Evolutionary conservation across 78 protist species (phyloP).

Genomic region (Dictyostelium intermedium): DNA sequence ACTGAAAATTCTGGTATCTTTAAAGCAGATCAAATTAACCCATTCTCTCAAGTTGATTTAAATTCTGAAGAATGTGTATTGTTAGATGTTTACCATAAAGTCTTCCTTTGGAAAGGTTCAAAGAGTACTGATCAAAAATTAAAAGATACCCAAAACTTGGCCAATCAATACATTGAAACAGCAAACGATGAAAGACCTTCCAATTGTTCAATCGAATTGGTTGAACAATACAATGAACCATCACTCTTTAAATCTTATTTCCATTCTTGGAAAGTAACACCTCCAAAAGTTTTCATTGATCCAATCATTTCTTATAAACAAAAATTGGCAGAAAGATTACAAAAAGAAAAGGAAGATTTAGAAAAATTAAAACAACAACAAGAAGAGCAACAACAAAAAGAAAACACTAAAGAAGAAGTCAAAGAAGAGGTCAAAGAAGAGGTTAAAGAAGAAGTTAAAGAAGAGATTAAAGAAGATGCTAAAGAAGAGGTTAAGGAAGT

Average conservation of each 20-base stretch:
- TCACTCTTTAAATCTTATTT: constrained; percentile 29
- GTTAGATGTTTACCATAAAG: neutral
- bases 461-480: neutral
- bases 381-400: neutral
- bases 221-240: constrained; percentile 15
- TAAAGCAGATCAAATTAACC: constrained; percentile 58
- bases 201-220: neutral
- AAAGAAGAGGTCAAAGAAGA: neutral
- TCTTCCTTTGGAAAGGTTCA: constrained; percentile 63
- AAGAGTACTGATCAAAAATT: constrained; percentile 49
- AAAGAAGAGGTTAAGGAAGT: neutral
- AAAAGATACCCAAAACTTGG: constrained; percentile 1
- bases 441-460: neutral
- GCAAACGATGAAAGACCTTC: neutral
- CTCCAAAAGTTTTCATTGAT: constrained; percentile 58
- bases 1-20: constrained; percentile 61
- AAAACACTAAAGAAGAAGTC: neutral
- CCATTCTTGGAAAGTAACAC: constrained; percentile 52
- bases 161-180: constrained; percentile 10
- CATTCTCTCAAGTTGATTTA: constrained; percentile 69
- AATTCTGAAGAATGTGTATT: constrained; percentile 34
- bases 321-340: neutral
- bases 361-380: constrained; percentile 6
- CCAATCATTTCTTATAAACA: constrained; percentile 14
- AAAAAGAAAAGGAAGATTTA: neutral